phyloP scores from a whole-genome alignment of 176 grass and related monocot species.

The Panicum miliaceum region DNA sequence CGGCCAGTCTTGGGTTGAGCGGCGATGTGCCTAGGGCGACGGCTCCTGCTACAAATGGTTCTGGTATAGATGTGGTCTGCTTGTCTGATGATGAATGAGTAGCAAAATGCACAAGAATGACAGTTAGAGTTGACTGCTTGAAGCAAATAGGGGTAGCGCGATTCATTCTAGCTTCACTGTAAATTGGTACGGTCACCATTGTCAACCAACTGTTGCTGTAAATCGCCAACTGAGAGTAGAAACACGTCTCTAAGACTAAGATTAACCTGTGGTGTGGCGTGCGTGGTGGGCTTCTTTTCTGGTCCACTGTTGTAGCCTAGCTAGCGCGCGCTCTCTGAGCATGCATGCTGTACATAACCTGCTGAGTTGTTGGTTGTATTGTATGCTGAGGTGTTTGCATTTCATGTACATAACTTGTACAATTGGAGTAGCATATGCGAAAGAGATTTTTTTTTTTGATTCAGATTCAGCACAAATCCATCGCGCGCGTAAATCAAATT shows the following conservation, averaged over 20 bases:
- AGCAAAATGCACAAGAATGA: slow-evolving; percentile 1
- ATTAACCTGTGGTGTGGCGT: background rate
- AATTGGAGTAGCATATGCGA: too few relatives aligned
- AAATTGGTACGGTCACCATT: background rate
- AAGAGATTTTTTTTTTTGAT: too few relatives aligned
- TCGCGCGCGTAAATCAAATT: too few relatives aligned
- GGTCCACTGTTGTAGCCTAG: too few relatives aligned
- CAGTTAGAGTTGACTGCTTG: background rate
- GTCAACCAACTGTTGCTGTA: background rate
- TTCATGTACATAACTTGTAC: too few relatives aligned
- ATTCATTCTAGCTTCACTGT: background rate
- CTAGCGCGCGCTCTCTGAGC: too few relatives aligned
- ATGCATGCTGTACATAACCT: too few relatives aligned
- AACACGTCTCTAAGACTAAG: background rate
- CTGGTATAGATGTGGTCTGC: slow-evolving; percentile 35
- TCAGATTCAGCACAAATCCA: too few relatives aligned
- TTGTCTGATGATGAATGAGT: slow-evolving; percentile 54
- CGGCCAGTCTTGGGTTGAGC: slow-evolving; percentile 42
- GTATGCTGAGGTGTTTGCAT: too few relatives aligned
- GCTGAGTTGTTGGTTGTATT: too few relatives aligned
- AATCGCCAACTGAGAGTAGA: background rate
- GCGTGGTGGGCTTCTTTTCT: too few relatives aligned
- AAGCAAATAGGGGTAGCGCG: background rate
- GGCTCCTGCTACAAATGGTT: background rate
- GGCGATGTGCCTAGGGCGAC: background rate